Percentiles rank a stretch among this genome's conserved stretches.
These are phyloP conservation scores for Climacium dendroides DNA, from an alignment of 225 moss, liverwort and hornwort genomes.

Conservation along the genomic window DNA sequence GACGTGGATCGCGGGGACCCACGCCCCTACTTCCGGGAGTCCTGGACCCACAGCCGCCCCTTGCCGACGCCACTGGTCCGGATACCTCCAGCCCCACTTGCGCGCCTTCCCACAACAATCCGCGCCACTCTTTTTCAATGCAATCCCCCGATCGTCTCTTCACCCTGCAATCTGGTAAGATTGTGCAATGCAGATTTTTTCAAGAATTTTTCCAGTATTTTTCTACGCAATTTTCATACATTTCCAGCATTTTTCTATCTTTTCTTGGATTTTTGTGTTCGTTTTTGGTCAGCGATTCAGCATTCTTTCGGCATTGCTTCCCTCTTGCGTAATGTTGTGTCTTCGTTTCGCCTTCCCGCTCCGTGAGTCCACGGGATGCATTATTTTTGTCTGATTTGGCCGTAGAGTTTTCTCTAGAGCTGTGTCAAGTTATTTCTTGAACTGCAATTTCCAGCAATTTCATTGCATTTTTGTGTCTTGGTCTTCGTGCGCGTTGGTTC, in stretches of 20 bases:
- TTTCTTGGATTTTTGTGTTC: neutral
- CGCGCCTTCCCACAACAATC: neutral
- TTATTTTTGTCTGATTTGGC: neutral
- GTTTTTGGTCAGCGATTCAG: neutral
- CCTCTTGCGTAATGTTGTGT: too few species aligned
- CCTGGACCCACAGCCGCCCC: neutral
- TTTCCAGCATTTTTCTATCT: neutral
- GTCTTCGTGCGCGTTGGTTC: neutral
- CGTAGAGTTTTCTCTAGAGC: too few species aligned
- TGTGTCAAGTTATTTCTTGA: neutral
- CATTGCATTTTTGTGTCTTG: neutral
- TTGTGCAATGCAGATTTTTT: fast-evolving
- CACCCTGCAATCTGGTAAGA: neutral
- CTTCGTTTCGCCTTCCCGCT: neutral
- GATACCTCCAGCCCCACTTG: neutral
- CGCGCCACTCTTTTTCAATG: neutral
- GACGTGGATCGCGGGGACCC: neutral
- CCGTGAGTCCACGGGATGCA: neutral
- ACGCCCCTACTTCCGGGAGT: neutral
- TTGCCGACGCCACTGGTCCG: neutral
- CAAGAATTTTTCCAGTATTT: neutral
- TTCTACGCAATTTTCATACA: neutral
- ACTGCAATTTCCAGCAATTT: neutral
- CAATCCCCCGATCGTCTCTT: neutral
- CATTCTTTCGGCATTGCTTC: too few species aligned